These are phyloP conservation scores for Diaporthe amygdali DNA, from an alignment of 2,329 filamentous ascomycete genomes.

Conservation along the genomic window DNA sequence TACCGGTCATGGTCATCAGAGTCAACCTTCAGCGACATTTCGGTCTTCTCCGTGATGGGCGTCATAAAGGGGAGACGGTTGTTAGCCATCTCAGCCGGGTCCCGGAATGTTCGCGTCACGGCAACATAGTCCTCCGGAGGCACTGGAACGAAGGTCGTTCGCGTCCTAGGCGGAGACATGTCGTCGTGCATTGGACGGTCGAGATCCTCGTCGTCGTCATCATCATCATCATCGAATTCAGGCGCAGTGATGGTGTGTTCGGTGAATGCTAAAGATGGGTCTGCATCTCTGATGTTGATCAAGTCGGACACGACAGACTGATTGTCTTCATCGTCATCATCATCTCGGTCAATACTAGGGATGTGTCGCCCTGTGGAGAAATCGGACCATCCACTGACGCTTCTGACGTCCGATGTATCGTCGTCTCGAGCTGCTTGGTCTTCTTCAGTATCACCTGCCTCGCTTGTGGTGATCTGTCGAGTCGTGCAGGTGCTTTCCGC, in stretches of 20 bases:
- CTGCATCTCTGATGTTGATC: slow-evolving; percentile 42
- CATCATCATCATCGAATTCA: slow-evolving; percentile 36
- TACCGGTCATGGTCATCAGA: slow-evolving; percentile 57
- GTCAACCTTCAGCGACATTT: slow-evolving; percentile 78
- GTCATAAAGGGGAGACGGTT: slow-evolving; percentile 98
- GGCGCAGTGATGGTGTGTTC: slow-evolving; percentile 28
- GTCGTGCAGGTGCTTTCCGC: slow-evolving; percentile 85
- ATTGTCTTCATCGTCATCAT: slow-evolving; percentile 44
- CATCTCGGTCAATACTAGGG: slow-evolving; percentile 48
- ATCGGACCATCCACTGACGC: slow-evolving; percentile 85
- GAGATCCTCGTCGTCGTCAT: slow-evolving; percentile 46
- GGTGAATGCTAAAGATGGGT: slow-evolving; percentile 30
- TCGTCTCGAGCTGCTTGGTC: slow-evolving; percentile 48
- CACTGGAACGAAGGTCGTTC: slow-evolving; percentile 76
- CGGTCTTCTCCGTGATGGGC: slow-evolving; percentile 94
- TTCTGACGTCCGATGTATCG: slow-evolving; percentile 64
- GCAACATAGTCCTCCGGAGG: slow-evolving; percentile 87
- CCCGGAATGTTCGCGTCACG: slow-evolving; percentile 79
- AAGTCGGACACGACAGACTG: slow-evolving; percentile 41
- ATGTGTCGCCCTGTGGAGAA: slow-evolving; percentile 78
- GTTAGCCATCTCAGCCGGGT: slow-evolving; percentile 80
- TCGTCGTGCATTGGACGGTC: slow-evolving; percentile 47
- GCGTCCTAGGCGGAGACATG: slow-evolving; percentile 52
- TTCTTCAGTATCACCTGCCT: slow-evolving; percentile 44
- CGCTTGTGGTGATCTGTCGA: slow-evolving; percentile 61